Base-by-base conservation (phyloP, 2,329 filamentous ascomycete genomes). In the Hypoxylon sp. region DNA sequence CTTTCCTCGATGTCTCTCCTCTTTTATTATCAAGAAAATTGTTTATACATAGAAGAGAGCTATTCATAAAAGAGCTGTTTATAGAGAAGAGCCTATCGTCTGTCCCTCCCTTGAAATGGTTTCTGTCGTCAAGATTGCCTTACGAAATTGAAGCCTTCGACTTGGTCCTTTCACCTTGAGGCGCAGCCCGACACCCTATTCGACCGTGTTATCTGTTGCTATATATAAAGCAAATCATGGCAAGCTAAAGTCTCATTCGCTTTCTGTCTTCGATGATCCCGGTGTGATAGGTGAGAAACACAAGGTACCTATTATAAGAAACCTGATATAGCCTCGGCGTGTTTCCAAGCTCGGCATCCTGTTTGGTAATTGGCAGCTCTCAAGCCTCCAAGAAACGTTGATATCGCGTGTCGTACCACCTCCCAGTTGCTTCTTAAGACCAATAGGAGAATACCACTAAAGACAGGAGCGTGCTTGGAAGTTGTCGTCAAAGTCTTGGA, bases 401-500 rank as follows among this genome's bases (percentile, higher is more conserved):
- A 15, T 15, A 17, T 17, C n/a, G 5, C 29, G 13, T 17, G n/a
- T 9, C 7, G 18, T 35, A n/a, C 31, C 31, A 35, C 31, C 3
- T 15, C 13, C 29, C 5, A 33, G 29, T 7, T n/a, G n/a, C n/a
- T 17, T 35, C n/a, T 17, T 3, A 10, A 35, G 5, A 5, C 5
- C 15, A 18, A 35, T 35, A 51, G 11, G n/a, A 26, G 18, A n/a
- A 21, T 15, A 18, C 6, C 29, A 17, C 31, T 31, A 37, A 42
- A 17, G 42, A 10, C 27, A 10, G n/a, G 10, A 50, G 11, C 4
- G 38, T 42, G 41, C n/a, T 17, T 20, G 21, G 15, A 21, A 42
- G 38, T 15, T 3, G 21, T 51, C 45, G 35, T 45, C n/a, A 23
- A 60, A 41, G 57, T 51, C 47, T 48, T 15, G 54, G 27, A 29